These are phyloP conservation scores for Rhizopus arrhizus DNA, from an alignment of 371 early-diverging fungal species.

Conservation along the genomic window DNA sequence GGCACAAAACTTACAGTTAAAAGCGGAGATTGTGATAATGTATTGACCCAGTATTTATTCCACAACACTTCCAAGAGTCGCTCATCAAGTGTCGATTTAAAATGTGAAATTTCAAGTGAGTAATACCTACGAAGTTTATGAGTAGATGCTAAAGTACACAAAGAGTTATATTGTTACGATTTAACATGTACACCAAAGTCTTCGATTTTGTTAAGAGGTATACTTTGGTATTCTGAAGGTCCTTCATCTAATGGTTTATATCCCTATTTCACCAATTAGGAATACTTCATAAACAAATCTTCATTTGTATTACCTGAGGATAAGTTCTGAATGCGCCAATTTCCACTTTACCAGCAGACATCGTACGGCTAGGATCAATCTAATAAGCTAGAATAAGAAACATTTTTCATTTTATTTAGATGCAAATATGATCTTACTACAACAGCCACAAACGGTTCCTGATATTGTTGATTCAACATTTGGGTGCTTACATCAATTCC, in stretches of 20 bases:
- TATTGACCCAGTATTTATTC: conserved; percentile 97
- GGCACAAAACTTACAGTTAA: conserved; percentile 63
- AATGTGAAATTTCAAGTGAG: conserved; percentile 87
- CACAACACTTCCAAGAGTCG: conserved; percentile 88
- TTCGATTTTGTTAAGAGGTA: conserved; percentile 94
- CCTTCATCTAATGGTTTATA: conserved; percentile 79
- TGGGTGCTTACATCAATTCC: conserved; percentile 98
- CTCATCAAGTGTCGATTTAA: conserved; percentile 89
- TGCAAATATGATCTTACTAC: conserved; percentile 64
- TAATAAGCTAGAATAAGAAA: conserved; percentile 22
- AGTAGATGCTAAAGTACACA: neutral
- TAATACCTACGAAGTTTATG: conserved; percentile 65
- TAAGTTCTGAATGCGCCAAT: conserved; percentile 97
- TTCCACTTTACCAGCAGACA: conserved; percentile 95
- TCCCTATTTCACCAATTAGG: conserved; percentile 44
- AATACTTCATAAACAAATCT: neutral
- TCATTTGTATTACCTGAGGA: conserved; percentile 66
- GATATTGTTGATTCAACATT: conserved; percentile 91
- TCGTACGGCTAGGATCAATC: conserved; percentile 97
- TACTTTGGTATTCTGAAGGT: conserved; percentile 76
- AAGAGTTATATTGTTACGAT: conserved; percentile 43
- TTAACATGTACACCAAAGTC: conserved; percentile 97
- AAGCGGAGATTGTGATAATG: conserved; percentile 89
- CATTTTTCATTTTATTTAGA: neutral
- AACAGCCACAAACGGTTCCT: conserved; percentile 95